Evolutionary conservation across 495 filamentous ascomycete genomes (phyloP).

Genomic region (Durotheca rogersii): DNA sequence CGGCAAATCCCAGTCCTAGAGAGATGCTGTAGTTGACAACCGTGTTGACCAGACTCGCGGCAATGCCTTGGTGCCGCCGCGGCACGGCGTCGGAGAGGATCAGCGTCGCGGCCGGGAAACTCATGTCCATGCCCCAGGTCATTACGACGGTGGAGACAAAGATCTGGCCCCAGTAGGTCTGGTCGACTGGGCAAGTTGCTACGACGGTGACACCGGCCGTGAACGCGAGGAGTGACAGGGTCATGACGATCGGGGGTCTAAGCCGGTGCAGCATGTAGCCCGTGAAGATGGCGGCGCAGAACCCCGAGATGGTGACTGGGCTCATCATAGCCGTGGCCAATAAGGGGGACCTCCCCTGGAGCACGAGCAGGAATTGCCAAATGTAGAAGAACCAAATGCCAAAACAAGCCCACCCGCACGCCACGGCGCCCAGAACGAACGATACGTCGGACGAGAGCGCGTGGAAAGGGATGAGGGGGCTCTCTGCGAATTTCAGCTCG

Average conservation of each 20-base stretch:
- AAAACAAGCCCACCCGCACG: conserved; percentile 61
- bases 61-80: conserved; percentile 47
- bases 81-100: conserved; percentile 44
- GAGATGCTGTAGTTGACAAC: conserved; percentile 50
- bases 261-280: conserved; percentile 47
- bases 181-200: conserved; percentile 49
- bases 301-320: conserved; percentile 48
- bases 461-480: conserved; percentile 57
- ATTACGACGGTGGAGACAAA: conserved; percentile 52
- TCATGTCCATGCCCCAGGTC: conserved; percentile 58
- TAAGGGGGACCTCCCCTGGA: conserved; percentile 47
- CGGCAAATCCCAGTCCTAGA: conserved; percentile 50
- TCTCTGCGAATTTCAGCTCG: conserved; percentile 43
- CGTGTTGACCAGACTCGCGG: conserved; percentile 44
- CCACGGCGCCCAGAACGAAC: conserved; percentile 57
- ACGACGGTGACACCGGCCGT: conserved; percentile 46
- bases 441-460: conserved; percentile 51
- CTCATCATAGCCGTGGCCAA: conserved; percentile 48
- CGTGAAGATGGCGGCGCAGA: conserved; percentile 51
- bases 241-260: conserved; percentile 49
- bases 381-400: conserved; percentile 62
- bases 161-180: conserved; percentile 46
- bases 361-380: conserved; percentile 53
- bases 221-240: conserved; percentile 51
- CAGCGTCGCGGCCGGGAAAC: conserved; percentile 41